Conservation (phyloP, 306 rosid genomes). For the Trifolium fragiferum region DNA sequence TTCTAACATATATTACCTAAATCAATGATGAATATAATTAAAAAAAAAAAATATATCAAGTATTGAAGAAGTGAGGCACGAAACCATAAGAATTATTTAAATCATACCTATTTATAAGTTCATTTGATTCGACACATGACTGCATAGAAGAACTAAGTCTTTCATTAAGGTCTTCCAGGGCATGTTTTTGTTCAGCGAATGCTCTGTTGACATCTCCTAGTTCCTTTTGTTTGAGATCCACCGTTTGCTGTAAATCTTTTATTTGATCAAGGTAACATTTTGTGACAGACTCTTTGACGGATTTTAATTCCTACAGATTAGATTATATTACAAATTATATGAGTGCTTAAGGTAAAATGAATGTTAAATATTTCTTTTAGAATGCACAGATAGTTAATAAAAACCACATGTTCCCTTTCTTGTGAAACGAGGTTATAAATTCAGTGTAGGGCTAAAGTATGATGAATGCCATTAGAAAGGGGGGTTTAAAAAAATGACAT, state of each 20-base stretch:
- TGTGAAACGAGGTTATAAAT: conserved; percentile 27
- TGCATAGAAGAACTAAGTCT: conserved; percentile 81
- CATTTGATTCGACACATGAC: conserved; percentile 90
- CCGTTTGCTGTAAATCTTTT: conserved; percentile 58
- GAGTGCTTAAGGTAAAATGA: conserved; percentile 31
- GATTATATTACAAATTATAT: conserved; percentile 10
- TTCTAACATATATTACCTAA: no score
- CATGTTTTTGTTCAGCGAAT: conserved; percentile 75
- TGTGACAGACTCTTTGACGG: conserved; percentile 64
- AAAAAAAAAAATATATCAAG: conserved; percentile 24
- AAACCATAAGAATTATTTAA: conserved; percentile 20
- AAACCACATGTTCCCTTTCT: conserved; percentile 10
- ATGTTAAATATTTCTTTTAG: conserved; percentile 26
- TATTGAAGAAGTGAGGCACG: conserved; percentile 19
- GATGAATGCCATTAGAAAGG: neutral
- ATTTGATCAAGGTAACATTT: conserved; percentile 70
- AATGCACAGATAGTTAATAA: conserved; percentile 31
- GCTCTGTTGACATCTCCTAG: conserved; percentile 62
- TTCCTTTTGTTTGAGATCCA: conserved; percentile 79
- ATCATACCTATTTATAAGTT: conserved; percentile 73
- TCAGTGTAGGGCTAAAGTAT: conserved; percentile 1
- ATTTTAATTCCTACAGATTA: conserved; percentile 71
- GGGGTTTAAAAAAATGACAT: neutral
- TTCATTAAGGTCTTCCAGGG: conserved; percentile 78
- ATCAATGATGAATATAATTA: conserved; percentile 34